phyloP scores from a whole-genome alignment of 148 eudicot species.

The Dysphania ambrosioides region DNA sequence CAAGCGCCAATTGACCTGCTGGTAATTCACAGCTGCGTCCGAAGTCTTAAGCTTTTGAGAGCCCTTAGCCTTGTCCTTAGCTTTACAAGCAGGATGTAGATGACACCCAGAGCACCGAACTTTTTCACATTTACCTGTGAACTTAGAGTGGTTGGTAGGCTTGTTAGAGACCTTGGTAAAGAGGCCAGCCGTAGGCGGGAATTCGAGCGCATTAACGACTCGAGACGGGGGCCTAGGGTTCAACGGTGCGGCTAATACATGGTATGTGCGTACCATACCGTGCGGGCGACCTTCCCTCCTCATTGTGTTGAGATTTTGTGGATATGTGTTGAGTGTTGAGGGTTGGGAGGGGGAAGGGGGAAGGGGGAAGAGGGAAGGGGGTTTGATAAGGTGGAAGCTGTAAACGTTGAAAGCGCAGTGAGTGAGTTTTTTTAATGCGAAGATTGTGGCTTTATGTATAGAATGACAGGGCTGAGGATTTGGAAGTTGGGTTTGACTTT shows the following conservation, averaged over 20 bases:
- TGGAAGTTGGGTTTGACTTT: neutral
- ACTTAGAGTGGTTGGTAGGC: conserved; percentile 84
- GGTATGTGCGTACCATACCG: conserved; percentile 56
- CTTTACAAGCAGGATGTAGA: conserved; percentile 39
- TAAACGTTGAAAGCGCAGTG: neutral
- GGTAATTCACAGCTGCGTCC: conserved; percentile 20
- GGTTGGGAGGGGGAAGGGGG: neutral
- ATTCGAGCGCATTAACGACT: conserved; percentile 27
- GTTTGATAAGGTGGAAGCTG: neutral
- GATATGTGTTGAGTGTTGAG: neutral
- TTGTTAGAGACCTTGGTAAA: conserved; percentile 54
- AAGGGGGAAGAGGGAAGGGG: neutral
- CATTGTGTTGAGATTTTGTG: conserved; percentile 25
- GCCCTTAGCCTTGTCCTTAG: conserved; percentile 62
- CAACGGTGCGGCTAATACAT: conserved; percentile 26
- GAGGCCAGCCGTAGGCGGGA: conserved; percentile 52
- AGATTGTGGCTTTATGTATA: neutral
- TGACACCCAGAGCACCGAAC: conserved; percentile 47
- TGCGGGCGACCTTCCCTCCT: conserved; percentile 70
- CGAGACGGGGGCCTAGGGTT: conserved; percentile 21
- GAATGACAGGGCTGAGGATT: too few species aligned
- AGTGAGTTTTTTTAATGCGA: neutral
- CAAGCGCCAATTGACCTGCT: conserved; percentile 32
- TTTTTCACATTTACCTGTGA: conserved; percentile 60
- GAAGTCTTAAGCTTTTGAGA: conserved; percentile 31